Percentiles rank a stretch among this genome's conserved stretches.
These are phyloP conservation scores for Paracamarosporium sp. DNA, from an alignment of 2,329 filamentous ascomycete genomes.

Conservation along the genomic window DNA sequence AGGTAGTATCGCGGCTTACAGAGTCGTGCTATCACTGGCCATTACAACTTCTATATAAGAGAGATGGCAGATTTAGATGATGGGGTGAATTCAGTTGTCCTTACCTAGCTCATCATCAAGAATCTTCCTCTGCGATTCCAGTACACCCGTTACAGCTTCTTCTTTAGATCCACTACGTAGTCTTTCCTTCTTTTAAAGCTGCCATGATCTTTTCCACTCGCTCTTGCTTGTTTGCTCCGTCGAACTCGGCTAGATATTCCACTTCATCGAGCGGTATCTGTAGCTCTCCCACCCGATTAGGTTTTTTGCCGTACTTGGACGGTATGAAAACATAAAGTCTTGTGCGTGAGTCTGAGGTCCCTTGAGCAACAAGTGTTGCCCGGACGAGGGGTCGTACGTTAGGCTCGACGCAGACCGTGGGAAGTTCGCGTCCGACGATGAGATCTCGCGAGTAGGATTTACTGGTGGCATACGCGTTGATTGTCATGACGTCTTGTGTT, in stretches of 20 bases:
- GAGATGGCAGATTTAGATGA: too few relatives aligned
- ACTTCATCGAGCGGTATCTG: neutral
- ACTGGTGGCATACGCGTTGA: neutral
- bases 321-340: neutral
- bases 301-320: neutral
- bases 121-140: too few relatives aligned
- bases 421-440: slow-evolving; percentile 1
- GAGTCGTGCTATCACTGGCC: too few relatives aligned
- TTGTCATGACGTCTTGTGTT: neutral
- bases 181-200: neutral
- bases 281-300: neutral
- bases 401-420: neutral
- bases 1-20: too few relatives aligned
- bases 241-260: neutral
- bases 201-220: neutral
- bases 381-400: neutral
- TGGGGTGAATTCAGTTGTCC: too few relatives aligned
- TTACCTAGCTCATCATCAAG: too few relatives aligned
- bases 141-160: too few relatives aligned
- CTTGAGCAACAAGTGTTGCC: neutral
- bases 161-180: neutral
- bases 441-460: neutral
- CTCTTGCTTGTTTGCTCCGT: neutral
- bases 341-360: neutral
- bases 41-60: too few relatives aligned